Conservation (phyloP, 2,329 filamentous ascomycete species). For the Sporothrix luriei region DNA sequence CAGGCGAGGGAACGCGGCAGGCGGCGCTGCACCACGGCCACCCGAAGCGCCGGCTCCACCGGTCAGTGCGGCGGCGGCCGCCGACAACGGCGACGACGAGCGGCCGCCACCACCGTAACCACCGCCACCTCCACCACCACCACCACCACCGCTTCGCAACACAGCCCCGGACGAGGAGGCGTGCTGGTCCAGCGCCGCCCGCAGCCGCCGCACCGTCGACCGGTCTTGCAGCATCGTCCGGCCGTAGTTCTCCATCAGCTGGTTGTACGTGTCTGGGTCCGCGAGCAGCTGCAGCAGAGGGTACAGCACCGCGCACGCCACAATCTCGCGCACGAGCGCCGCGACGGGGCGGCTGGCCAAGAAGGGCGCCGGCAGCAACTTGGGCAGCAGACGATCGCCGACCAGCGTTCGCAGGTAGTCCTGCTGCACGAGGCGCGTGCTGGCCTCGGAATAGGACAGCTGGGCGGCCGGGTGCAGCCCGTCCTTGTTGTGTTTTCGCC, state of each 20-base stretch:
- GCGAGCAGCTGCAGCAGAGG: constrained; percentile 78
- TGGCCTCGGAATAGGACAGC: constrained; percentile 72
- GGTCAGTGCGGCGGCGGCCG: background rate
- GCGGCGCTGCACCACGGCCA: background rate
- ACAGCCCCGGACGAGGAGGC: constrained; percentile 69
- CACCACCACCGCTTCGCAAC: constrained; percentile 47
- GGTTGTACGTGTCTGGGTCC: constrained; percentile 97
- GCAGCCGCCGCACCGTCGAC: constrained; percentile 88
- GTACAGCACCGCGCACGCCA: constrained; percentile 86
- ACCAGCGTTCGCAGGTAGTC: constrained; percentile 81
- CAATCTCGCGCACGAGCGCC: constrained; percentile 81
- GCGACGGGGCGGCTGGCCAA: constrained; percentile 78
- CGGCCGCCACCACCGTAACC: constrained; percentile 45
- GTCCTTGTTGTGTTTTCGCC: background rate
- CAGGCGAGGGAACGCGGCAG: constrained; percentile 72
- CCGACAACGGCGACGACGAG: background rate
- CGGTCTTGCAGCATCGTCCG: constrained; percentile 89
- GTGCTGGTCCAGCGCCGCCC: constrained; percentile 91
- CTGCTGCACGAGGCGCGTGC: constrained; percentile 78
- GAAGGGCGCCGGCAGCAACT: constrained; percentile 71
- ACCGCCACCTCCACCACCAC: constrained; percentile 48
- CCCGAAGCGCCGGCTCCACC: background rate
- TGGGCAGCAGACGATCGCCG: constrained; percentile 66
- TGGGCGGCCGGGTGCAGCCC: constrained; percentile 85
- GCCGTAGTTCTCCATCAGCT: constrained; percentile 87